Evolutionary conservation across 768 basidiomycete species (phyloP).

Genomic region (Macrocybe gigantea): DNA sequence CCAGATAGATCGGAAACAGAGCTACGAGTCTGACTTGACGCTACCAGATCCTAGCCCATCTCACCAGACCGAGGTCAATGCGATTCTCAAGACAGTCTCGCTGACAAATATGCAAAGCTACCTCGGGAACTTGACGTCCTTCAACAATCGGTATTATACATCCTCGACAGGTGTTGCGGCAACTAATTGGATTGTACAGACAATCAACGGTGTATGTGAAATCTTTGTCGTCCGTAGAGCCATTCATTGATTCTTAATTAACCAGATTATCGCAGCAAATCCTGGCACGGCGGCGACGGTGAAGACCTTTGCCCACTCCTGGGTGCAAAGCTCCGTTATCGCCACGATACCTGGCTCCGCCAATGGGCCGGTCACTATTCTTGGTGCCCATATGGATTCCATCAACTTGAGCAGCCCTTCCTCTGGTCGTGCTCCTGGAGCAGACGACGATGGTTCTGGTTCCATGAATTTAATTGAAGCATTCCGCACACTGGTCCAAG

Average conservation of each 20-base stretch:
- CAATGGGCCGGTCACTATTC: constrained; percentile 14
- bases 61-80: constrained; percentile 14
- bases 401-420: constrained; percentile 19
- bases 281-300: constrained; percentile 19
- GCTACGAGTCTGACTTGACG: not conserved
- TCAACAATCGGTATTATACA: constrained; percentile 38
- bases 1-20: not conserved
- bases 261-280: constrained; percentile 16
- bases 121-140: constrained; percentile 27
- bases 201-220: constrained; percentile 18
- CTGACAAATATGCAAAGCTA: constrained; percentile 26
- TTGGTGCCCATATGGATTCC: constrained; percentile 24
- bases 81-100: constrained; percentile 22
- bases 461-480: constrained; percentile 40
- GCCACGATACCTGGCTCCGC: constrained; percentile 14
- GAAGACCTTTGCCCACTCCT: constrained; percentile 8
- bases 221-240: not conserved
- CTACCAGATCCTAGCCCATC: constrained; percentile 7
- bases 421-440: constrained; percentile 25
- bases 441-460: constrained; percentile 36
- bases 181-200: constrained; percentile 30
- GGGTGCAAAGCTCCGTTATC: constrained; percentile 15
- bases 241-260: constrained; percentile 1
- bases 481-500: constrained; percentile 33
- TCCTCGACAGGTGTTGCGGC: constrained; percentile 30